Evolutionary conservation across 179 eudicot genomes (phyloP), one percentile per base, ranked within the genome.

Genomic region (Dionaea muscipula): DNA sequence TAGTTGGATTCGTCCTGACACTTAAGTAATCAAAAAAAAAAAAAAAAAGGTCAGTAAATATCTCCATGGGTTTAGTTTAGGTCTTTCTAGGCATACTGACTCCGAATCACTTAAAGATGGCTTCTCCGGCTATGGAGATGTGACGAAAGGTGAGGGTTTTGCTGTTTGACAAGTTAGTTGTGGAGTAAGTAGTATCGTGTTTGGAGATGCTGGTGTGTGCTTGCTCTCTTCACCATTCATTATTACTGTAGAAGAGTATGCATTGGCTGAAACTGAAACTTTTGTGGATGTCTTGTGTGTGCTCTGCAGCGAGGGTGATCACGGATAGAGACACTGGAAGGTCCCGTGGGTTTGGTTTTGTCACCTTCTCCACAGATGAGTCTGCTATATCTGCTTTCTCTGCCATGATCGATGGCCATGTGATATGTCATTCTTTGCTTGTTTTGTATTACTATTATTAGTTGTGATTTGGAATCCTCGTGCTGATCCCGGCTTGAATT

Each of bases 321-420:
- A 72, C 54, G 1, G 96, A 88, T 41, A 75, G 94, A 70, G 82
- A 80, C 9, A 56, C 82, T 1, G 96, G 96, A 51, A 85, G 70
- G 59, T 85, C 96, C 18, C 76, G 88, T 61, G 96, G 96, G 44
- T 88, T 88, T 53, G 96, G 96, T 7, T 88, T 88, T 66, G 94
- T 88, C 43, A 77, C 40, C 72, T 88, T 67, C 35, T 15, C 69
- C 0, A 58, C 50, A 16, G 66, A 44, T 0, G 94, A 85, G 56
- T 40, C 76, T 50, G 96, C 96, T 31, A 52, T 25, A 49, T 55
- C 74, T 16, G 96, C 96, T 1, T 2, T 80, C 61, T 35, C 71
- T n/a, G 75, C 79, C 48, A 88, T 88, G 96, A n/a, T n/a, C n/a
- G 91, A 88, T 71, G 96, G 96, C 1, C 35, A 31, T 6, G 35